Conservation (phyloP, 148 eudicot genomes). For the Beta vulgaris region DNA sequence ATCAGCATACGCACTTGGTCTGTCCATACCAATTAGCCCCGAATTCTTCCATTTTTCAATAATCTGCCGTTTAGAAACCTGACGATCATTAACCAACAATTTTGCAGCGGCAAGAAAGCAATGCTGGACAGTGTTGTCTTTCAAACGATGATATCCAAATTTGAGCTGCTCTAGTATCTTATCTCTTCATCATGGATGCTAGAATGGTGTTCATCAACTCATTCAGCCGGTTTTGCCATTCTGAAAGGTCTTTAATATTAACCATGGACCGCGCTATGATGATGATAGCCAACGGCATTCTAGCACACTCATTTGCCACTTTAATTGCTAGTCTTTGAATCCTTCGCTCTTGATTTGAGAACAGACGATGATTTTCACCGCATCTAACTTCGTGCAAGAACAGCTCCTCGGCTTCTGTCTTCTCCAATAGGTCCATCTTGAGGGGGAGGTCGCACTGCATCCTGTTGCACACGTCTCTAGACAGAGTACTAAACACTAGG, state of each 20-base stretch:
- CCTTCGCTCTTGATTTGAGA: neutral
- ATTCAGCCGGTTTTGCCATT: conserved; percentile 13
- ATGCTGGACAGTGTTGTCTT: neutral
- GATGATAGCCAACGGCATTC: conserved; percentile 22
- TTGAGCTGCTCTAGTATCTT: conserved; percentile 17
- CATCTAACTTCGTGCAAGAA: neutral
- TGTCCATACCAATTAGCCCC: neutral
- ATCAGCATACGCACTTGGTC: neutral
- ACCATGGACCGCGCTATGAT: conserved; percentile 20
- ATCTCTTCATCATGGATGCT: conserved; percentile 13
- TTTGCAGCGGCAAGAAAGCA: conserved; percentile 6
- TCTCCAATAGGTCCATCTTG: neutral
- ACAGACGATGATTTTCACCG: neutral
- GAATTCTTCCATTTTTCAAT: neutral
- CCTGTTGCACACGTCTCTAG: conserved; percentile 8
- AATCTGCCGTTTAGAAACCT: neutral
- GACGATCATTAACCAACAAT: neutral
- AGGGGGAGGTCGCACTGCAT: conserved; percentile 3
- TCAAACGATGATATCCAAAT: conserved; percentile 15
- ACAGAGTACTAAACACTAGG: conserved; percentile 2
- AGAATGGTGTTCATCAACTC: neutral
- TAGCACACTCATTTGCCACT: conserved; percentile 14
- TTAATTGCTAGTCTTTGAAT: neutral
- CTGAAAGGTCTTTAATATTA: neutral
- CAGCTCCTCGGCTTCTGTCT: neutral